Conservation (phyloP, 208 protist species). For the Polymyxa betae region DNA sequence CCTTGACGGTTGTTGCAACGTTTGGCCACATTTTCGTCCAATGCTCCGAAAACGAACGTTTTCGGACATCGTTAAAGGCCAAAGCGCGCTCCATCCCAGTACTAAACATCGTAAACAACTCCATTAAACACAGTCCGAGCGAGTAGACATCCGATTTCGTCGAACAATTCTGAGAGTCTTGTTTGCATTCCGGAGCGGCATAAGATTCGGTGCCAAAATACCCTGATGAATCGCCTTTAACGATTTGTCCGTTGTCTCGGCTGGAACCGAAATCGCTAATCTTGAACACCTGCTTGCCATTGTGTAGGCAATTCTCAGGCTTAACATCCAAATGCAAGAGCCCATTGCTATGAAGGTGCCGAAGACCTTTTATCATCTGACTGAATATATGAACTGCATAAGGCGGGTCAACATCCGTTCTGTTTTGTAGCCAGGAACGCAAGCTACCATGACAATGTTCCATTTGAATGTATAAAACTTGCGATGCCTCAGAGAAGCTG, state of each 20-base stretch:
- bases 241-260: background rate
- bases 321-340: constrained; percentile 6
- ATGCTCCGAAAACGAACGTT: background rate
- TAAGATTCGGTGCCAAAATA: background rate
- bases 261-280: constrained; percentile 22
- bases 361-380: constrained; percentile 9
- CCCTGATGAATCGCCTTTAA: background rate
- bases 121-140: constrained; percentile 40
- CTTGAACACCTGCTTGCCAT: background rate
- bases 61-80: background rate
- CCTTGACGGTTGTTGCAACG: background rate
- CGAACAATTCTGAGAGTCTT: background rate
- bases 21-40: background rate
- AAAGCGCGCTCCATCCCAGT: constrained; percentile 18
- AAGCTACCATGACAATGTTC: constrained; percentile 5
- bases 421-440: background rate
- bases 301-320: background rate
- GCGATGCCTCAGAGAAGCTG: background rate
- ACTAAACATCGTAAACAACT: background rate
- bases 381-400: background rate
- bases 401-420: background rate
- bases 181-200: background rate
- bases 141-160: background rate
- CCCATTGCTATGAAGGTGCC: background rate
- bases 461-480: constrained; percentile 51